Evolutionary conservation across 768 basidiomycete species (phyloP), one percentile per base, ranked within the genome.

Genomic region (Serendipita sp.): DNA sequence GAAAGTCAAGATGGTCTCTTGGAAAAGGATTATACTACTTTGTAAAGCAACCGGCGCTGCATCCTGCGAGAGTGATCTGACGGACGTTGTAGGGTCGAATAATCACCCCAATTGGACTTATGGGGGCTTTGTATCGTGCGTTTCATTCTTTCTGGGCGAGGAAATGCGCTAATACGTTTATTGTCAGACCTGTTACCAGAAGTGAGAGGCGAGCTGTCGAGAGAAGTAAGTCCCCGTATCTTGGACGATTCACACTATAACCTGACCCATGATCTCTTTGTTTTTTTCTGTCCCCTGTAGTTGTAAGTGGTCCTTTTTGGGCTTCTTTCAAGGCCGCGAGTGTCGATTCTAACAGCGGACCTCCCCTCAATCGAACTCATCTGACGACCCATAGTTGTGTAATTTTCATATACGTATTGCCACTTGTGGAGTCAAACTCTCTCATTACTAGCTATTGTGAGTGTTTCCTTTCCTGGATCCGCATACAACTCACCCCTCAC

Each of bases 21-120:
- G 53, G 53, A 28, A 58, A 58, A n/a, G 53, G 24, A 28, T 58
- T 58, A 31, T 58, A 58, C 31, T 58, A 58, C 30, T 58, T 58
- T 58, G 53, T 58, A 24, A 38, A 11, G 17, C 28, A n/a, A n/a
- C n/a, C n/a, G n/a, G n/a, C 24, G 26, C n/a, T 58, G 14, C 20
- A n/a, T 24, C 45, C 45, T 48, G n/a, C 45, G 7, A 48, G n/a
- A 20, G n/a, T 48, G 20, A n/a, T 28, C 45, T 58, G 33, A 58
- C 53, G n/a, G n/a, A 28, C 13, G 17, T 1, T 31, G 24, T 34
- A 58, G 53, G n/a, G 24, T 33, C 20, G 53, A 28, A 58, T 58
- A 30, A n/a, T 33, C 20, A 58, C 53, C 9, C 53, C 53, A n/a
- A 24, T 58, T 31, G 53, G 53, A n/a, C 53, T 58, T 31, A 31